These are phyloP conservation scores for Colletotrichum lentis DNA, from an alignment of 2,329 filamentous ascomycete species.

Conservation along the genomic window DNA sequence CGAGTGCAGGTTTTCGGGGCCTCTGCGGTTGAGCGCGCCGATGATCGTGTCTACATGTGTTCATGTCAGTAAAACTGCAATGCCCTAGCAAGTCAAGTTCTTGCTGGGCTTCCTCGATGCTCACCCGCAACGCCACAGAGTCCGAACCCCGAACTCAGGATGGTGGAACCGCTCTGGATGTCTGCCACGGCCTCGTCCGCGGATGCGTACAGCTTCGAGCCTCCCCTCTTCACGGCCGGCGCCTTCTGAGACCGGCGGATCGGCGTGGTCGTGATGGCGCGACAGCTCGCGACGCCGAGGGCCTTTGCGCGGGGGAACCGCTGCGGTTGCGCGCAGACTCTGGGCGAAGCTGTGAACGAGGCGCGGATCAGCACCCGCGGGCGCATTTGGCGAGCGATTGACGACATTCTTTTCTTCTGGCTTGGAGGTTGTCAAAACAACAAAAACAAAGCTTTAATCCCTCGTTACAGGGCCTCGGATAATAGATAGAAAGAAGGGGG, in stretches of 20 bases:
- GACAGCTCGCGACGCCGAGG: constrained; percentile 20
- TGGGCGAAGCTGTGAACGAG: constrained; percentile 7
- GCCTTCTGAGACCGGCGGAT: constrained; percentile 28
- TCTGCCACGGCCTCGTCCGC: constrained; percentile 76
- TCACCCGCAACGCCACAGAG: constrained; percentile 77
- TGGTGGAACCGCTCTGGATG: constrained; percentile 72
- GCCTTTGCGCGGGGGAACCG: constrained; percentile 31
- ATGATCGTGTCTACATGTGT: constrained; percentile 70
- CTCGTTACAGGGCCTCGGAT: not conserved
- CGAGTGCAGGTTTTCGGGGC: constrained; percentile 67
- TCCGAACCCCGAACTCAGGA: constrained; percentile 83
- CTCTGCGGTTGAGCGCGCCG: constrained; percentile 68
- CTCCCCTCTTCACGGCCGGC: constrained; percentile 42
- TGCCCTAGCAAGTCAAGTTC: not conserved
- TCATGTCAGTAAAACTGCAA: not conserved
- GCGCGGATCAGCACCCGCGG: constrained; percentile 32
- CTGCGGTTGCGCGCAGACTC: constrained; percentile 26
- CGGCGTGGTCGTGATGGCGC: constrained; percentile 21
- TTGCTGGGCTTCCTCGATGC: constrained; percentile 42
- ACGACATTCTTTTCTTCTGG: constrained; percentile 12
- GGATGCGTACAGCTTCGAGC: constrained; percentile 59
- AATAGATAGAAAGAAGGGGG: not conserved
- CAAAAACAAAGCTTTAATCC: not conserved
- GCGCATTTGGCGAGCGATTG: constrained; percentile 30
- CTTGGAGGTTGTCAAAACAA: not conserved